Conservation (phyloP, 352 stramenopile species). For the Phytophthora pisi region DNA sequence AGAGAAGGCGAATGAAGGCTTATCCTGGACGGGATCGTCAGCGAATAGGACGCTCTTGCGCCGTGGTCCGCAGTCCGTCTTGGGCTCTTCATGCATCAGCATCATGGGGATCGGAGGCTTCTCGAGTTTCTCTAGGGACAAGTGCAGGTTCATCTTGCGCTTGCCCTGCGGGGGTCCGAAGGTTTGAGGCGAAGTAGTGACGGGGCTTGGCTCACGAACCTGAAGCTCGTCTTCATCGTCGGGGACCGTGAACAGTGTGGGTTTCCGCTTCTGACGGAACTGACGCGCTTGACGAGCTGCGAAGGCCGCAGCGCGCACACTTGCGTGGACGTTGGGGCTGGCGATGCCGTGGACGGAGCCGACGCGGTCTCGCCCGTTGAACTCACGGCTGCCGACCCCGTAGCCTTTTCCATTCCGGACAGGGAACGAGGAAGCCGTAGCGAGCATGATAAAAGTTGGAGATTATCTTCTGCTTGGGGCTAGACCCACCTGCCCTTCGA, state of each 20-base stretch:
- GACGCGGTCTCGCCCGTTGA: slow-evolving; percentile 22
- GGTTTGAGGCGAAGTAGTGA: background rate
- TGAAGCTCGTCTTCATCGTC: slow-evolving; percentile 19
- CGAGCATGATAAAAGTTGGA: slow-evolving; percentile 12
- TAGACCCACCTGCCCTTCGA: background rate
- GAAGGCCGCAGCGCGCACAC: slow-evolving; percentile 51
- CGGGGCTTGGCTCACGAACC: slow-evolving; percentile 28
- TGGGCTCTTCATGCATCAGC: slow-evolving; percentile 22
- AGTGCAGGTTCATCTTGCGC: slow-evolving; percentile 55
- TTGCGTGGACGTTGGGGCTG: slow-evolving; percentile 33
- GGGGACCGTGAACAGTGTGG: background rate
- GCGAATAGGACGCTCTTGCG: slow-evolving; percentile 23
- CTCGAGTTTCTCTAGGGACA: slow-evolving; percentile 52
- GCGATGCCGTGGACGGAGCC: slow-evolving; percentile 28
- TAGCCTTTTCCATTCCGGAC: slow-evolving; percentile 33
- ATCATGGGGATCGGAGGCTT: slow-evolving; percentile 48
- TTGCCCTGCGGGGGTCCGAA: slow-evolving; percentile 45
- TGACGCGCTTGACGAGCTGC: slow-evolving; percentile 57
- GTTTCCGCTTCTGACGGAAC: slow-evolving; percentile 36
- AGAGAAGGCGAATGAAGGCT: background rate
- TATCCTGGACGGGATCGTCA: slow-evolving; percentile 1
- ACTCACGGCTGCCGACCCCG: background rate
- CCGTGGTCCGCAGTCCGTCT: slow-evolving; percentile 13
- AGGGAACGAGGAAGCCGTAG: slow-evolving; percentile 30
- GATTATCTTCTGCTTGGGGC: background rate